phyloP scores from a whole-genome alignment of 1,139 yeast species.

The Geotrichum restrictum region DNA sequence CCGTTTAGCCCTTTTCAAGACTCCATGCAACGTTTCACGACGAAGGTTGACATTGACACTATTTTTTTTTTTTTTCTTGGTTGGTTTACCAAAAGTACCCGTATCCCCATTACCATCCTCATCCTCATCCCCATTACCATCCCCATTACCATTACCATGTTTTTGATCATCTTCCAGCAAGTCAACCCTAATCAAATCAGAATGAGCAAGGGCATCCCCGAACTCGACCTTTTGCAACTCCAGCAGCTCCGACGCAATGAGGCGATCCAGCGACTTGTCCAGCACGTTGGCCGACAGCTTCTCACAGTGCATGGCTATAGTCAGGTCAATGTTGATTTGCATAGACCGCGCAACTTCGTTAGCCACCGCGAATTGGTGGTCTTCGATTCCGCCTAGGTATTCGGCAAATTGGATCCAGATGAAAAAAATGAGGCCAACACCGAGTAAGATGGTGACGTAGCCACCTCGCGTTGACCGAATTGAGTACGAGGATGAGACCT shows the following conservation, averaged over 20 bases:
- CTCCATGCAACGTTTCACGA: slow-evolving; percentile 25
- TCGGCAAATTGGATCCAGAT: slow-evolving; percentile 87
- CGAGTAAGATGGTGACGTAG: slow-evolving; percentile 61
- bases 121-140: too few relatives aligned
- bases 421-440: slow-evolving; percentile 58
- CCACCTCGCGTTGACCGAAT: slow-evolving; percentile 77
- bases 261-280: slow-evolving; percentile 73
- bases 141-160: too few relatives aligned
- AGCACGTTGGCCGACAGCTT: slow-evolving; percentile 68
- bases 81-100: too few relatives aligned
- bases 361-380: slow-evolving; percentile 70
- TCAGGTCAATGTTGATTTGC: slow-evolving; percentile 70
- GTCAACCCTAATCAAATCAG: slow-evolving; percentile 14
- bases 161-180: too few relatives aligned
- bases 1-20: slow-evolving; percentile 26
- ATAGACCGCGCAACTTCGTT: slow-evolving; percentile 55
- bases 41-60: slow-evolving; percentile 16
- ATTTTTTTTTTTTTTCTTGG: too few relatives aligned
- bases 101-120: too few relatives aligned
- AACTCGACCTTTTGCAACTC: slow-evolving; percentile 38
- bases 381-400: slow-evolving; percentile 76
- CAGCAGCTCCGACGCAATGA: slow-evolving; percentile 71
- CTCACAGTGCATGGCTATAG: slow-evolving; percentile 82
- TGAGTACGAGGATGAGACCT: slow-evolving; percentile 72
- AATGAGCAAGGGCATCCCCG: slow-evolving; percentile 12